Percentiles rank a stretch among this genome's conserved stretches.
Conservation (phyloP, 1,139 yeast genomes). For the Hanseniaspora uvarum region DNA sequence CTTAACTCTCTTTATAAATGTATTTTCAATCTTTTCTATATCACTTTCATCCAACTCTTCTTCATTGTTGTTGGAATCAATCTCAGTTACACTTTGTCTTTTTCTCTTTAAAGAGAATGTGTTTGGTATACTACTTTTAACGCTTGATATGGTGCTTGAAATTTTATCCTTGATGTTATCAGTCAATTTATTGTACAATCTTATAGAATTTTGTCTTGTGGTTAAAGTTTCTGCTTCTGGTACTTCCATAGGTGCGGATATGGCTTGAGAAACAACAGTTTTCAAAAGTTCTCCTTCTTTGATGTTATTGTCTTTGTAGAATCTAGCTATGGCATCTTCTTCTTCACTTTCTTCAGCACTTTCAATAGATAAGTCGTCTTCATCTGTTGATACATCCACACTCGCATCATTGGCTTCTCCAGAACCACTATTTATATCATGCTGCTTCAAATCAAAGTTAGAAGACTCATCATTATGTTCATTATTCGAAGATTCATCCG, state of each 20-base stretch:
- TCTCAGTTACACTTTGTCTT: not conserved
- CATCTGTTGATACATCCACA: not conserved
- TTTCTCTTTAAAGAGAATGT: not conserved
- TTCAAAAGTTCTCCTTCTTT: conserved; percentile 8
- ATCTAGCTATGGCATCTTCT: not conserved
- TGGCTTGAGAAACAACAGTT: not conserved
- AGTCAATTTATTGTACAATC: not conserved
- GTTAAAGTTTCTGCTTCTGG: conserved; percentile 1
- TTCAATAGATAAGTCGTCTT: not conserved
- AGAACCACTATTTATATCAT: no score
- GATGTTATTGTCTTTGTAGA: not conserved
- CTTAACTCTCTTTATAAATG: conserved; percentile 9
- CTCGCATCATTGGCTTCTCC: not conserved
- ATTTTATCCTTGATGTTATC: not conserved
- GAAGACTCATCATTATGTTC: no score
- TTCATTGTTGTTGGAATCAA: not conserved
- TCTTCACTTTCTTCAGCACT: not conserved
- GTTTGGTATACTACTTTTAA: not conserved
- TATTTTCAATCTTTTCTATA: conserved; percentile 1
- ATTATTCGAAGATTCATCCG: no score
- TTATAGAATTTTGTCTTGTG: not conserved
- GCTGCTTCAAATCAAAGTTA: no score
- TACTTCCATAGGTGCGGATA: not conserved
- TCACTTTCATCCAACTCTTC: conserved; percentile 2
- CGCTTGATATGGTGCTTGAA: not conserved